These are phyloP conservation scores for Pittosporum tobira DNA, from an alignment of 129 eudicot species.

Conservation along the genomic window DNA sequence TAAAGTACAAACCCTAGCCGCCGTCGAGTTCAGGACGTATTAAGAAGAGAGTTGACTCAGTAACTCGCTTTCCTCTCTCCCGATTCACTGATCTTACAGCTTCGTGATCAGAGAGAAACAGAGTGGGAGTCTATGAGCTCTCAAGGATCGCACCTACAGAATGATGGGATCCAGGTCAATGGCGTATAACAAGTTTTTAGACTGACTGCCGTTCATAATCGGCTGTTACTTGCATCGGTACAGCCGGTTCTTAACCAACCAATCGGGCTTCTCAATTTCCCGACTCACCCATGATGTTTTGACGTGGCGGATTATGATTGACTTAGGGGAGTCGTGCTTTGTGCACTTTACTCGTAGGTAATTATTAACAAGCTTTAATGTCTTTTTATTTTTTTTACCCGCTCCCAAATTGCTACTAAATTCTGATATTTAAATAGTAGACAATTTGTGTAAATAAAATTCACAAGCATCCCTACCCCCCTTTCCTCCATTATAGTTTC, in stretches of 20 bases:
- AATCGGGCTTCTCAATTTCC: background rate
- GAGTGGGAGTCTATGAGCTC: constrained; percentile 19
- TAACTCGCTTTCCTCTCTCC: background rate
- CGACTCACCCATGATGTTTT: no score
- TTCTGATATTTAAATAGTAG: no score
- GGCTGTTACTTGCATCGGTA: background rate
- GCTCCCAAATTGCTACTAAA: no score
- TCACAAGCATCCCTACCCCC: no score
- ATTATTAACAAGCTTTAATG: no score
- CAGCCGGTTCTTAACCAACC: background rate
- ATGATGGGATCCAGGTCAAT: constrained; percentile 14
- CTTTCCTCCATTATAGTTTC: no score
- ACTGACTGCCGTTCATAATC: background rate
- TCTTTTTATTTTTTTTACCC: no score
- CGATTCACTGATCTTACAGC: background rate
- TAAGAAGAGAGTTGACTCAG: background rate
- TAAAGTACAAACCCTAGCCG: constrained; percentile 11
- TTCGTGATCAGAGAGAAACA: background rate
- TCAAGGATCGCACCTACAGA: constrained; percentile 25
- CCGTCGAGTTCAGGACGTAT: no score
- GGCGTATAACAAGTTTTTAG: background rate
- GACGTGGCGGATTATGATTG: no score
- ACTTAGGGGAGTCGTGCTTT: no score
- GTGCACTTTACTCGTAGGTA: no score
- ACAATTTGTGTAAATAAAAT: no score